Percentiles rank a stretch among this genome's conserved stretches.
Evolutionary conservation across 2,329 filamentous ascomycete genomes (phyloP).

Genomic region (Fusarium burgessii): DNA sequence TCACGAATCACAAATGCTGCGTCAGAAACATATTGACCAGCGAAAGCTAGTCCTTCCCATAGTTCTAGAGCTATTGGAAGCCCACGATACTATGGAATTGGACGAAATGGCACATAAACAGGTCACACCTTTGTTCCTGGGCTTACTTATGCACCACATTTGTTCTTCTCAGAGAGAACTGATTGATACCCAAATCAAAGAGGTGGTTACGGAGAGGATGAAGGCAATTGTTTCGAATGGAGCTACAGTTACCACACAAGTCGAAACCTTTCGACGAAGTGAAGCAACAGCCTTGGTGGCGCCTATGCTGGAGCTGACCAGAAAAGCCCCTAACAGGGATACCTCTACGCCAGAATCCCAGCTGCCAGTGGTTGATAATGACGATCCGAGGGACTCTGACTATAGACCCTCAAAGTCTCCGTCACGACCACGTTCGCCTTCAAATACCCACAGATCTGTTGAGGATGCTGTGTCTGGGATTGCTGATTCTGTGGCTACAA

Average conservation of each 20-base stretch:
- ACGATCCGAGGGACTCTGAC: too few relatives aligned
- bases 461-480: too few relatives aligned
- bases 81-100: slow-evolving; percentile 1
- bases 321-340: too few relatives aligned
- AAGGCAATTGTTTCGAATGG: neutral
- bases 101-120: neutral
- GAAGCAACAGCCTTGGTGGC: too few relatives aligned
- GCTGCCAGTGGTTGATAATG: too few relatives aligned
- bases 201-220: slow-evolving; percentile 3
- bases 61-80: slow-evolving; percentile 5
- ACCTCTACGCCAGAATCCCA: too few relatives aligned
- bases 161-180: neutral
- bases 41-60: neutral
- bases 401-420: too few relatives aligned
- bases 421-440: too few relatives aligned
- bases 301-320: too few relatives aligned
- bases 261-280: neutral
- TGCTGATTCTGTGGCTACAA: too few relatives aligned
- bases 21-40: neutral
- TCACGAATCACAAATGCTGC: neutral
- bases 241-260: neutral
- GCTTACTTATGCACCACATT: slow-evolving; percentile 22
- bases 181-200: neutral
- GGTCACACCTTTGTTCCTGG: slow-evolving; percentile 19
- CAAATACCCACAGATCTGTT: too few relatives aligned